Conservation (phyloP, 495 filamentous ascomycete genomes). For the Penicillium canescens region DNA sequence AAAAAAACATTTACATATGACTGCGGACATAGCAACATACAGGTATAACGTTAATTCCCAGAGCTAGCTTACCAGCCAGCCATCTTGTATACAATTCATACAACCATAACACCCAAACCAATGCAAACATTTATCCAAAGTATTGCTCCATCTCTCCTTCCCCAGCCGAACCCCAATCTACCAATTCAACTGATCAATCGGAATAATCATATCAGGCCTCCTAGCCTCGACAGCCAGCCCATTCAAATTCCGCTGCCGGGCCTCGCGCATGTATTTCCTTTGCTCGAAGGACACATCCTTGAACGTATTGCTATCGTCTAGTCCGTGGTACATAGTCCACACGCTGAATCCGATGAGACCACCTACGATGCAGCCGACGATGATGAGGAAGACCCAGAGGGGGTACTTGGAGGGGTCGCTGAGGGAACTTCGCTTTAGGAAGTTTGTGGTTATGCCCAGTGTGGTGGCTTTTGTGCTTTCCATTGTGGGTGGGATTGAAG, state of each 20-base stretch:
- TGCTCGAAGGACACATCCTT: constrained; percentile 21
- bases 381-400: constrained; percentile 30
- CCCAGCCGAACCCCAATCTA: constrained; percentile 3
- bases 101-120: no score
- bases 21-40: no score
- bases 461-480: constrained; percentile 2
- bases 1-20: no score
- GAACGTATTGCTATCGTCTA: constrained; percentile 3
- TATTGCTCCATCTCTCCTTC: background rate
- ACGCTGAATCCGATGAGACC: constrained; percentile 24
- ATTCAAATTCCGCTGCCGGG: constrained; percentile 26
- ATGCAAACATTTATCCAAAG: background rate
- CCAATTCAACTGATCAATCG: constrained; percentile 13
- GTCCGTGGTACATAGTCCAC: constrained; percentile 25
- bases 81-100: background rate
- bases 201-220: constrained; percentile 28
- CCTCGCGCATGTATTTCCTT: constrained; percentile 28
- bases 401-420: constrained; percentile 14
- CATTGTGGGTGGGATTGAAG: constrained; percentile 5
- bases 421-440: constrained; percentile 15
- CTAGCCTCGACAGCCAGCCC: constrained; percentile 13
- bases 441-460: background rate
- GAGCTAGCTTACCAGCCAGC: no score
- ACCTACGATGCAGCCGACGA: constrained; percentile 21
- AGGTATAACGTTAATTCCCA: no score